These are phyloP conservation scores for Fraxinus sp. DNA, from an alignment of 305 asterid genomes.

Conservation along the genomic window DNA sequence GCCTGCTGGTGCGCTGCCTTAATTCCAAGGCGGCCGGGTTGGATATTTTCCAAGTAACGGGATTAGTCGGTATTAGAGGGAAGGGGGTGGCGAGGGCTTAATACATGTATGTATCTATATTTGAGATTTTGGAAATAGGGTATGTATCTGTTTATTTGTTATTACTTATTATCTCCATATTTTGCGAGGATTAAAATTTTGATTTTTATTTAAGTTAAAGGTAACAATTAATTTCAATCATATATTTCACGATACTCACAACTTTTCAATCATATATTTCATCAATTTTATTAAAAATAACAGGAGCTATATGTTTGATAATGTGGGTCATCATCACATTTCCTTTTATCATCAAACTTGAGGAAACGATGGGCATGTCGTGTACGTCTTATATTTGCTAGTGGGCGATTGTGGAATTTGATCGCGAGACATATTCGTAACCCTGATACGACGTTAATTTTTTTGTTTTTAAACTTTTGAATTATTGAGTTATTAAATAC, in stretches of 20 bases:
- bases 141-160: not conserved
- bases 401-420: not conserved
- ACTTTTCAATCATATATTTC: no score
- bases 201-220: no score
- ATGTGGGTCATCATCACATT: slow-evolving; percentile 44
- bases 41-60: slow-evolving; percentile 45
- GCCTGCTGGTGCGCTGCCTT: slow-evolving; percentile 32
- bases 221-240: no score
- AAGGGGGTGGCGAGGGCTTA: not conserved
- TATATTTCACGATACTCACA: no score
- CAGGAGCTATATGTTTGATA: not conserved
- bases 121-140: not conserved
- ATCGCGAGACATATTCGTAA: not conserved
- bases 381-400: not conserved
- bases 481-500: not conserved
- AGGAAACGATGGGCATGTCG: slow-evolving; percentile 36
- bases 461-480: not conserved
- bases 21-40: slow-evolving; percentile 55
- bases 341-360: slow-evolving; percentile 39
- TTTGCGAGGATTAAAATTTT: not conserved
- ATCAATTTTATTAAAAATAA: no score
- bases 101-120: not conserved
- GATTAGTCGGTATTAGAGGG: slow-evolving; percentile 21
- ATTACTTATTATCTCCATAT: not conserved
- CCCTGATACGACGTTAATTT: not conserved